Evolutionary conservation across 202 grass and related monocot species (phyloP).

Genomic region (Panicum hallii): DNA sequence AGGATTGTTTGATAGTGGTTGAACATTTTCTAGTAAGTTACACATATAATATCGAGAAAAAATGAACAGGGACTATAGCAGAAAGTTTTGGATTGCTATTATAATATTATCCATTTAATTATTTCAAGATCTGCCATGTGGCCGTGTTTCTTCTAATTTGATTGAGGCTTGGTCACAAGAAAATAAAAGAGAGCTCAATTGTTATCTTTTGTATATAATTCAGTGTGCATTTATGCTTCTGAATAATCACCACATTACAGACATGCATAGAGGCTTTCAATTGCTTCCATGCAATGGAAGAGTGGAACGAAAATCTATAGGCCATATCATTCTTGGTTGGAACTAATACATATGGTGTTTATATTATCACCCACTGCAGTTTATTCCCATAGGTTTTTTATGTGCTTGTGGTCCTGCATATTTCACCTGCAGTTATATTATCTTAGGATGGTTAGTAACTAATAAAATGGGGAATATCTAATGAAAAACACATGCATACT

Average conservation of each 20-base stretch:
- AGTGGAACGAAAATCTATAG: not conserved
- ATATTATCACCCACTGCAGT: constrained; percentile 8
- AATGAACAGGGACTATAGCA: not conserved
- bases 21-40: not conserved
- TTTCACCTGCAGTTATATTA: not conserved
- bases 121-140: constrained; percentile 2
- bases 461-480: not conserved
- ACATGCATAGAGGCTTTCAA: not conserved
- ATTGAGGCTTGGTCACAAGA: not conserved
- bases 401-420: not conserved
- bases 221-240: constrained; percentile 4
- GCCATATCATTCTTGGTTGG: not conserved
- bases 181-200: not conserved
- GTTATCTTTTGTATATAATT: not conserved
- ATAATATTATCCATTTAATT: constrained; percentile 5
- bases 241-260: not conserved
- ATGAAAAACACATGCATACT: constrained; percentile 13
- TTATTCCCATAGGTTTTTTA: constrained; percentile 8
- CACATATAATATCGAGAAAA: not conserved
- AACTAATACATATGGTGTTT: constrained; percentile 15
- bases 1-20: not conserved
- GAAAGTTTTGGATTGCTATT: constrained; percentile 11
- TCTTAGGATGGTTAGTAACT: not conserved
- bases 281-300: constrained; percentile 22
- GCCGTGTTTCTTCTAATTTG: not conserved